These are phyloP conservation scores for Paramecium sexaurelia DNA, from an alignment of 73 alveolate species.

Conservation along the genomic window DNA sequence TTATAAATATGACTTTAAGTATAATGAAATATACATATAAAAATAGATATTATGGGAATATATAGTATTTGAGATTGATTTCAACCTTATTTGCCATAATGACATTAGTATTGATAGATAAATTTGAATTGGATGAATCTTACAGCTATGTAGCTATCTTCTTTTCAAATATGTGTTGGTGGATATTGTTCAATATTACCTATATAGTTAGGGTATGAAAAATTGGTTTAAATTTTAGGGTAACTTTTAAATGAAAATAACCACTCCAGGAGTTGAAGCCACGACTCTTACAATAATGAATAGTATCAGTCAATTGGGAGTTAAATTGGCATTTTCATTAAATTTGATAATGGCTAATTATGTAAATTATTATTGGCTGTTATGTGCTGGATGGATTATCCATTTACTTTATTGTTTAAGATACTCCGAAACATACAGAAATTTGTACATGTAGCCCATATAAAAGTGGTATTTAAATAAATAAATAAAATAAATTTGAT, in stretches of 20 bases:
- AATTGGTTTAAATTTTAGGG: not conserved
- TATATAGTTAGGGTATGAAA: not conserved
- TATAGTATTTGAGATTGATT: not conserved
- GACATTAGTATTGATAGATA: not conserved
- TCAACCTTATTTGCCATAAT: not conserved
- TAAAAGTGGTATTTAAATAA: constrained; percentile 3
- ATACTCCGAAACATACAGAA: not conserved
- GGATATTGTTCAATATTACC: not conserved
- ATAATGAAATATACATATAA: not conserved
- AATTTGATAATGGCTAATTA: constrained; percentile 3
- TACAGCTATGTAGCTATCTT: not conserved
- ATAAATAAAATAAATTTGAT: not conserved
- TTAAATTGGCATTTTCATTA: not conserved
- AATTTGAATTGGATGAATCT: not conserved
- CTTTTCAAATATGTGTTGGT: constrained; percentile 22
- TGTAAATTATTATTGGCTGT: constrained; percentile 7
- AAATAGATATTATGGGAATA: not conserved
- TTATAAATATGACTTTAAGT: constrained; percentile 11
- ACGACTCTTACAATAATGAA: not conserved
- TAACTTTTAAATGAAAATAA: not conserved
- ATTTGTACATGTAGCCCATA: not conserved
- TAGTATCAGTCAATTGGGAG: constrained; percentile 29
- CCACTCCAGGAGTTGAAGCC: constrained; percentile 18
- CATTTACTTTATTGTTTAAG: not conserved
- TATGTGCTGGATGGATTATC: constrained; percentile 2